Evolutionary conservation across 768 basidiomycete genomes (phyloP), one percentile per base, ranked within the genome.

Genomic region (Psilocybe cyanescens): DNA sequence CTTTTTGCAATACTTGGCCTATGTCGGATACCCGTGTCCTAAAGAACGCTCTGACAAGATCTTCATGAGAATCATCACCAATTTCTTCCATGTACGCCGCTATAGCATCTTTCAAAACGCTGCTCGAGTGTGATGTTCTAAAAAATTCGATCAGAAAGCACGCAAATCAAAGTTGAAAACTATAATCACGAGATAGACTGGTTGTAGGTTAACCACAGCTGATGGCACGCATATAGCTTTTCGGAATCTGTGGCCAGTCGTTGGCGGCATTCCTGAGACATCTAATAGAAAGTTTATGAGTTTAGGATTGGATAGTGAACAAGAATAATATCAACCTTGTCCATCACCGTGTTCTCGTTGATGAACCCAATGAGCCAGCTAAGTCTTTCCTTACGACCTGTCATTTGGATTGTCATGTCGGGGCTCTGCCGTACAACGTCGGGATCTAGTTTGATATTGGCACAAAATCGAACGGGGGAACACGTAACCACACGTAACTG

Each of bases 361-460:
- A 97, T 91, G 71, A 95, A 97, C 28, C 82, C 83, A 65, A 97
- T 92, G n/a, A 98, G 80, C 82, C 92, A 94, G 57, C 86, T 87
- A 30, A 96, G 76, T 39, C 92, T 79, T 57, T 90, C 87, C 68
- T 89, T 89, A 30, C 93, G 84, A 44, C 86, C 86, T 4, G 81
- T 82, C 64, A 98, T 74, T 70, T 96, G 95, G 1, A 87, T 81
- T 14, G 86, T 86, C 45, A 97, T 78, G 71, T 97, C 95, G 67
- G 92, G 90, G 63, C 90, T 91, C 8, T 85, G 81, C 44, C 84
- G 76, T 52, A 95, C 87, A 64, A 92, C 80, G 73, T 88, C 80
- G 29, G 81, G 65, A 77, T 94, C 86, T 90, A 54, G 8, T 56
- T 12, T 16, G 39, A 12, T 37, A 9, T 16, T 28, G 37, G n/a